Base-by-base conservation (phyloP, 2,329 filamentous ascomycete genomes). In the Penicillium sp. region DNA sequence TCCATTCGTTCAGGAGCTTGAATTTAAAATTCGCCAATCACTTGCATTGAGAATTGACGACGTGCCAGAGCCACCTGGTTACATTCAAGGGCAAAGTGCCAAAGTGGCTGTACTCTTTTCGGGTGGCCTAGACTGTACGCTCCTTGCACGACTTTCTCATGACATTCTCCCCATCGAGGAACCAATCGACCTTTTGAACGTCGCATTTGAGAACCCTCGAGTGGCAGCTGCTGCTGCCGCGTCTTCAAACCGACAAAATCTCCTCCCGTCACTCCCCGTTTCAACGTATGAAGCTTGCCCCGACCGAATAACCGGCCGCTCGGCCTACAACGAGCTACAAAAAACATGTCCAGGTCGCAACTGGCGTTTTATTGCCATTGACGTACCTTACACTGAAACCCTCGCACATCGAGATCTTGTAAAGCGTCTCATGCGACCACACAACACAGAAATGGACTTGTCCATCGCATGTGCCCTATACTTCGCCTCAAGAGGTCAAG, bases 401-500 rank as follows among this genome's bases (percentile, higher is more conserved):
- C 71, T 87, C 44, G 80, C 82, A 2, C 90, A 96, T 67, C 86
- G 91, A 60, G 69, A 82, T 3, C 82, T 82, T 26, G 84, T 99
- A 21, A 83, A 93, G 37, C 82, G 85, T 2, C 80, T 99, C 19
- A 97, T 99, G 72, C 83, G 89, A 65, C 95, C 95, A 0, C 95
- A 99, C 75, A 93, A 96, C 64, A 99, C 95, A 0, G 95, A 99
- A 75, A 99, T 99, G 95, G 95, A 99, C 68, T 81, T 99, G 1
- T 99, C 95, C 3, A 99, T 99, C 66, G 90, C 91, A 0, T 89
- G 85, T 66, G 95, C 95, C 0, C 81, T 99, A n/a, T 98, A 97
- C 74, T 99, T 99, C 77, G 92, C 95, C 6, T 88, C 93, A 0
- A 85, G 92, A 39, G 93, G 92, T 1, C 73, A 78, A 50, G 91